Evolutionary conservation across 2,329 filamentous ascomycete species (phyloP).

Genomic region (Pestalotiopsis sp.): DNA sequence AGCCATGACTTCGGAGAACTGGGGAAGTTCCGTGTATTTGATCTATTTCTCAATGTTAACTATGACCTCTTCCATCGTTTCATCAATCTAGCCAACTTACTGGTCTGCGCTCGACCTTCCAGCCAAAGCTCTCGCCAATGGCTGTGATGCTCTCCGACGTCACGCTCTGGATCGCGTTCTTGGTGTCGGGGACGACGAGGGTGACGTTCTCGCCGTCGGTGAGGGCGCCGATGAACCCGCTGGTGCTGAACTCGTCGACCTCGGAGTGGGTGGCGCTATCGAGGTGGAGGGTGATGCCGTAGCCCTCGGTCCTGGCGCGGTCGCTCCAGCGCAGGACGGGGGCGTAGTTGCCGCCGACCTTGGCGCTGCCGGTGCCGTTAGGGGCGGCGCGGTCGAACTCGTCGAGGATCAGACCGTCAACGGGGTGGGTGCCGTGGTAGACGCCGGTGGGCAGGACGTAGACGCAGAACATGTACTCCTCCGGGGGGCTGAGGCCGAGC

Average conservation of each 20-base stretch:
- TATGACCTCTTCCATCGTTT: background rate
- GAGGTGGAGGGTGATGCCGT: slow-evolving; percentile 91
- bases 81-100: slow-evolving; percentile 42
- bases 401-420: slow-evolving; percentile 86
- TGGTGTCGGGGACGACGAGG: slow-evolving; percentile 84
- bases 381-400: slow-evolving; percentile 95
- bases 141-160: slow-evolving; percentile 74
- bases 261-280: slow-evolving; percentile 83
- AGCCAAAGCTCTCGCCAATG: slow-evolving; percentile 78
- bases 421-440: slow-evolving; percentile 87
- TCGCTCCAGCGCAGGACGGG: slow-evolving; percentile 89
- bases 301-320: slow-evolving; percentile 75
- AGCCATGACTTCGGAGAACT: slow-evolving; percentile 76
- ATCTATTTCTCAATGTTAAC: slow-evolving; percentile 47
- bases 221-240: slow-evolving; percentile 83
- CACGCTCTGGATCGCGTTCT: slow-evolving; percentile 78
- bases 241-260: slow-evolving; percentile 95
- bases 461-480: slow-evolving; percentile 90
- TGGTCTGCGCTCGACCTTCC: slow-evolving; percentile 76
- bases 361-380: slow-evolving; percentile 86
- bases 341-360: slow-evolving; percentile 94
- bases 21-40: slow-evolving; percentile 58
- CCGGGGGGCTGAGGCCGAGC: slow-evolving; percentile 81
- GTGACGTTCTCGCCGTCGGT: slow-evolving; percentile 63
- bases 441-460: slow-evolving; percentile 91